phyloP scores from a whole-genome alignment of 768 basidiomycete species.

The Mycena chlorophos region DNA sequence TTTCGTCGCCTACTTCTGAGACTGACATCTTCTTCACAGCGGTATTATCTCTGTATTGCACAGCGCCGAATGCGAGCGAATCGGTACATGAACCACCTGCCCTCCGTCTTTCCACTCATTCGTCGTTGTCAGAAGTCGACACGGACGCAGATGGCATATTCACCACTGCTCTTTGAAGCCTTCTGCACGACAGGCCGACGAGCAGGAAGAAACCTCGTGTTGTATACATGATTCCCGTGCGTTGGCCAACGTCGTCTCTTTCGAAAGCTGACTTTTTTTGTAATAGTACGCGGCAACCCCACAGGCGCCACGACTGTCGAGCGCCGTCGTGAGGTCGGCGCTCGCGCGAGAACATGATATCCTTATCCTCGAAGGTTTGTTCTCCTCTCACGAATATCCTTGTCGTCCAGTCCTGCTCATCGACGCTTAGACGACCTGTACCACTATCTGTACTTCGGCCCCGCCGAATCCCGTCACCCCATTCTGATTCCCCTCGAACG shows the following conservation, averaged over 20 bases:
- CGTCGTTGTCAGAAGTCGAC: slow-evolving; percentile 57
- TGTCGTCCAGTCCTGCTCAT: slow-evolving; percentile 2
- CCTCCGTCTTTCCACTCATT: not conserved
- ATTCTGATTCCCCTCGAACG: slow-evolving; percentile 84
- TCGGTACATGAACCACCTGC: slow-evolving; percentile 45
- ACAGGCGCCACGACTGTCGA: slow-evolving; percentile 74
- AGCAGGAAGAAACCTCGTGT: slow-evolving; percentile 72
- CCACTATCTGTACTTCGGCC: slow-evolving; percentile 74
- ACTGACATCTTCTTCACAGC: slow-evolving; percentile 33
- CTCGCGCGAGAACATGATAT: slow-evolving; percentile 74
- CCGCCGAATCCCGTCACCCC: slow-evolving; percentile 53
- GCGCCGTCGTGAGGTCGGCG: slow-evolving; percentile 64
- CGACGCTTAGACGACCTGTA: slow-evolving; percentile 70
- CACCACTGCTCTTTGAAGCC: slow-evolving; percentile 56
- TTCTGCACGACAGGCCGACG: slow-evolving; percentile 75
- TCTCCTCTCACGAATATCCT: no score
- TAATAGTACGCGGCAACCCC: slow-evolving; percentile 86
- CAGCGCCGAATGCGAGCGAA: slow-evolving; percentile 52
- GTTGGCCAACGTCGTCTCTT: slow-evolving; percentile 23
- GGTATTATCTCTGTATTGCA: slow-evolving; percentile 68
- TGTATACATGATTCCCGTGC: slow-evolving; percentile 78
- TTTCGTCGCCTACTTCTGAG: slow-evolving; percentile 16
- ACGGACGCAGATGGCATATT: slow-evolving; percentile 75
- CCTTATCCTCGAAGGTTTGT: slow-evolving; percentile 79
- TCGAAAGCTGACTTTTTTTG: not conserved